Evolutionary conservation across 768 basidiomycete species (phyloP).

Genomic region (Podaxis mareebaensis): DNA sequence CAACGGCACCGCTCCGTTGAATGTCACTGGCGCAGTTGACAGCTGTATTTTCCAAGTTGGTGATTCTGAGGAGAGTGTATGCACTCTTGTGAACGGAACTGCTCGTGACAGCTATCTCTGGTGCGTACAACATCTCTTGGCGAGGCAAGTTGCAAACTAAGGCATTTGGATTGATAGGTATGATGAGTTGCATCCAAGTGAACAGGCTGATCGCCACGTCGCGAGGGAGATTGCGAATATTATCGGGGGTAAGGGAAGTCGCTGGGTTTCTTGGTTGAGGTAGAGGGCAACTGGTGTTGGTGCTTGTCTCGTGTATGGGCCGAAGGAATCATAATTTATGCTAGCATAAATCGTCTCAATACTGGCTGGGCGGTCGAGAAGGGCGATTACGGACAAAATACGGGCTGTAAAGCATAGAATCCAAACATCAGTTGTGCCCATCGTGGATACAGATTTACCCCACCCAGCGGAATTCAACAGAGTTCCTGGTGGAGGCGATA

Average conservation of each 20-base stretch:
- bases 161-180: conserved; percentile 29
- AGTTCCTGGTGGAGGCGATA: too few relatives aligned
- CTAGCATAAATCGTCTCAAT: neutral
- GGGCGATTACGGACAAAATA: too few relatives aligned
- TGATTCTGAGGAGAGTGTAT: conserved; percentile 28
- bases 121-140: conserved; percentile 31
- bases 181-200: conserved; percentile 62
- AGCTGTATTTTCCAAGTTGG: conserved; percentile 45
- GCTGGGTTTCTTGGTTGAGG: conserved; percentile 56
- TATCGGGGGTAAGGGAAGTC: conserved; percentile 32
- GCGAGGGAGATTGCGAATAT: conserved; percentile 51
- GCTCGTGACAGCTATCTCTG: conserved; percentile 62
- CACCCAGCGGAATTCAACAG: too few relatives aligned
- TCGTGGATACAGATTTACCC: too few relatives aligned
- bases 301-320: neutral
- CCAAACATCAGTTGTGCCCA: too few relatives aligned
- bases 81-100: conserved; percentile 40
- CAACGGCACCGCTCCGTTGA: conserved; percentile 64
- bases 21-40: conserved; percentile 53
- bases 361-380: neutral
- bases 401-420: too few relatives aligned
- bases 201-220: conserved; percentile 55
- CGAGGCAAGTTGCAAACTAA: conserved; percentile 1
- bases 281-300: conserved; percentile 20
- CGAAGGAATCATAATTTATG: neutral